Percentiles rank a stretch among this genome's conserved stretches.
Conservation (phyloP, 148 eudicot species). For the Vaccinium macrocarpon region DNA sequence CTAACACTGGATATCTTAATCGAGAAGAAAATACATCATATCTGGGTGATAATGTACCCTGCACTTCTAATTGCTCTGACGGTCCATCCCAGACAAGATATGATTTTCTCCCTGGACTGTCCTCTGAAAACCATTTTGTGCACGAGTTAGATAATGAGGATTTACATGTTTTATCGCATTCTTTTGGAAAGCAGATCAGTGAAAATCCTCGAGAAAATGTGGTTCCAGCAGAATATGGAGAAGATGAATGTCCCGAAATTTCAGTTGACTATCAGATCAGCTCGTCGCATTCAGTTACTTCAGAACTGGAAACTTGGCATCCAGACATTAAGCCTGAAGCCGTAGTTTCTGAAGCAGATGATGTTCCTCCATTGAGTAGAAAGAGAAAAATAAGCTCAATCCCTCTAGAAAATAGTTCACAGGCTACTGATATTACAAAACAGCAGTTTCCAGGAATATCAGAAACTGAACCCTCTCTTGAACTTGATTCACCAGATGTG, state of each 20-base stretch:
- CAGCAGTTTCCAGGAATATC: conserved; percentile 25
- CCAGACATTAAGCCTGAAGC: conserved; percentile 20
- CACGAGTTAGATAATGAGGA: conserved; percentile 29
- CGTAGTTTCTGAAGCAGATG: conserved; percentile 24
- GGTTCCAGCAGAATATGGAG: conserved; percentile 25
- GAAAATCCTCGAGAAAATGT: conserved; percentile 16
- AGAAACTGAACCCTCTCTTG: conserved; percentile 22
- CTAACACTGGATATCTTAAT: conserved; percentile 13
- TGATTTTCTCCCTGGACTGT: conserved; percentile 20
- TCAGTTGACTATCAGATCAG: conserved; percentile 13
- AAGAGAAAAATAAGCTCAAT: conserved; percentile 21
- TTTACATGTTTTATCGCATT: conserved; percentile 26
- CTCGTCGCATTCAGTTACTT: conserved; percentile 23
- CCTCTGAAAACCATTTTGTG: conserved; percentile 24
- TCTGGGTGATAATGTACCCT: conserved; percentile 21
- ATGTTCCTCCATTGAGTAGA: conserved; percentile 20
- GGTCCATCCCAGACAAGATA: conserved; percentile 21
- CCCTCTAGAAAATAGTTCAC: conserved; percentile 16
- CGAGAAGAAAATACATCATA: conserved; percentile 20
- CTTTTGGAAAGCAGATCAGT: conserved; percentile 21
- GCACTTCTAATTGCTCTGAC: conserved; percentile 17
- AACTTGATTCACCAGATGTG: conserved; percentile 24
- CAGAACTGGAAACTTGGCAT: conserved; percentile 25
- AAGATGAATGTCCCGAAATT: conserved; percentile 17
- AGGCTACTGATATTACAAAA: conserved; percentile 19